Percentiles rank a stretch among this genome's conserved stretches.
Evolutionary conservation across 129 eudicot species (phyloP).

Genomic region (Lactuca saligna): DNA sequence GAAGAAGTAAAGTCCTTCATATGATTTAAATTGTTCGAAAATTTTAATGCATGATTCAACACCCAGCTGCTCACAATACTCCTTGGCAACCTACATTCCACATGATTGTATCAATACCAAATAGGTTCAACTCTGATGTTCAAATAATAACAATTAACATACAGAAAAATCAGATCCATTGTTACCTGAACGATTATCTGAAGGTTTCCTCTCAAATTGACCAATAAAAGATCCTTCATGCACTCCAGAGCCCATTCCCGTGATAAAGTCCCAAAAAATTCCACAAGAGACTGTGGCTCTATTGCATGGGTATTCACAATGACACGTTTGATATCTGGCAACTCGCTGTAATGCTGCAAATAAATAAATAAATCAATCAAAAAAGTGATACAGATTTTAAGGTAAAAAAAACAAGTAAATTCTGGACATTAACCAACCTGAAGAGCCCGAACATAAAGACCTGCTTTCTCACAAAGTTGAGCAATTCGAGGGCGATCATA

Average conservation of each 20-base stretch:
- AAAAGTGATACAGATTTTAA: slow-evolving; percentile 5
- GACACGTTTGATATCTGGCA: slow-evolving; percentile 96
- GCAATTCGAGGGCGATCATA: slow-evolving; percentile 98
- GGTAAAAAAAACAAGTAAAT: not conserved
- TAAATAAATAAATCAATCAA: slow-evolving; percentile 7
- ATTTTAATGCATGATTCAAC: slow-evolving; percentile 91
- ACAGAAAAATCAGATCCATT: not conserved
- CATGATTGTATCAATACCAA: not conserved
- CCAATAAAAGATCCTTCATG: slow-evolving; percentile 96
- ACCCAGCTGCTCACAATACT: slow-evolving; percentile 93
- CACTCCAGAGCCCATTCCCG: slow-evolving; percentile 97
- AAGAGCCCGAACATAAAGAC: slow-evolving; percentile 93
- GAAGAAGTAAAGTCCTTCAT: slow-evolving; percentile 95
- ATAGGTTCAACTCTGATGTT: slow-evolving; percentile 1
- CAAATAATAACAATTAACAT: not conserved
- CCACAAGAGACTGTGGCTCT: slow-evolving; percentile 99
- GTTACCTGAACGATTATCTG: slow-evolving; percentile 98
- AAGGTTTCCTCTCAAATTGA: slow-evolving; percentile 97
- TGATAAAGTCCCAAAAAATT: slow-evolving; percentile 94
- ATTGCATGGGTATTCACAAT: slow-evolving; percentile 99
- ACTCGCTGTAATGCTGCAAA: slow-evolving; percentile 84
- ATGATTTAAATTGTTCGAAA: slow-evolving; percentile 94
- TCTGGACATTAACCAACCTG: slow-evolving; percentile 49
- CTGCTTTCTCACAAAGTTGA: slow-evolving; percentile 99
- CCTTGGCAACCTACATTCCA: slow-evolving; percentile 87